These are phyloP conservation scores for Cytospora paraplurivora DNA, from an alignment of 2,329 filamentous ascomycete species.

Conservation along the genomic window DNA sequence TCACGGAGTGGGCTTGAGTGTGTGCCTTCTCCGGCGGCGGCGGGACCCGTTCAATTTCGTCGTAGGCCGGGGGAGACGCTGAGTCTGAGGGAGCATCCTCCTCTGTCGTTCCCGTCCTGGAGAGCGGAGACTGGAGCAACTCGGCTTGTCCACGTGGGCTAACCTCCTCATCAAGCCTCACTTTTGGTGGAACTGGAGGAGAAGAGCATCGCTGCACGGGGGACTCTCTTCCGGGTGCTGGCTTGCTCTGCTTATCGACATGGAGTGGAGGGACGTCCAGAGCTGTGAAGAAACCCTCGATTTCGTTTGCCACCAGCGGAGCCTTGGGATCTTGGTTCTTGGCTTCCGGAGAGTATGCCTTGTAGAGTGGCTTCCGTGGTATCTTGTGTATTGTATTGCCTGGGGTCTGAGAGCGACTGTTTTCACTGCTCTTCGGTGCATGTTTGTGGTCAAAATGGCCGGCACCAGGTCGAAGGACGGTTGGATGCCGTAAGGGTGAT, in stretches of 20 bases:
- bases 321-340: slow-evolving; percentile 19
- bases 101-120: not conserved
- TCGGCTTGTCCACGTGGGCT: not conserved
- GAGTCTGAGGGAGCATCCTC: not conserved
- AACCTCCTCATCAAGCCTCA: slow-evolving; percentile 15
- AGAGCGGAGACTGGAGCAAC: not conserved
- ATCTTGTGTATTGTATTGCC: not conserved
- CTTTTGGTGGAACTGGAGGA: slow-evolving; percentile 26
- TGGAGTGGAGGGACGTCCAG: slow-evolving; percentile 23
- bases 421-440: slow-evolving; percentile 3
- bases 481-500: slow-evolving; percentile 24
- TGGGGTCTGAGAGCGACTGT: slow-evolving; percentile 11
- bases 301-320: slow-evolving; percentile 20
- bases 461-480: slow-evolving; percentile 24
- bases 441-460: slow-evolving; percentile 5
- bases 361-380: slow-evolving; percentile 20
- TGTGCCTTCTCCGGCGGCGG: slow-evolving; percentile 24
- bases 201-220: slow-evolving; percentile 18
- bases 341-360: slow-evolving; percentile 25
- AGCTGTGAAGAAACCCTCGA: slow-evolving; percentile 24
- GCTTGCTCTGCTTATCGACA: slow-evolving; percentile 19
- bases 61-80: slow-evolving; percentile 24
- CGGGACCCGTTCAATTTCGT: slow-evolving; percentile 15
- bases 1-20: not conserved
- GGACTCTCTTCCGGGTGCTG: slow-evolving; percentile 4